Base-by-base conservation (phyloP, 2,329 filamentous ascomycete genomes). In the Fusarium sp. region DNA sequence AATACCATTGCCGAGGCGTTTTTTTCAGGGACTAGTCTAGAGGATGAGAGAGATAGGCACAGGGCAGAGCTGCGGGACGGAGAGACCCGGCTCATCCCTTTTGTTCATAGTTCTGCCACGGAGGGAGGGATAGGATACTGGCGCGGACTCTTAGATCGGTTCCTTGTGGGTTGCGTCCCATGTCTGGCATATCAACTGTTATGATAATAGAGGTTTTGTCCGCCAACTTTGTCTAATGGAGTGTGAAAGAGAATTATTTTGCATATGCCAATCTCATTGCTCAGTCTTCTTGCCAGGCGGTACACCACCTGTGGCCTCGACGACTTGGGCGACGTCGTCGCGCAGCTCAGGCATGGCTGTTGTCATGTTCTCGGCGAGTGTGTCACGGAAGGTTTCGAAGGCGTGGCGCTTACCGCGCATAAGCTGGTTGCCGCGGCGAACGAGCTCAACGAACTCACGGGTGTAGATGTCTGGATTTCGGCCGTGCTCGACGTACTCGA, bases 401-500 rank as follows among this genome's bases (percentile, higher is more conserved):
- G 91, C 91, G 77, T 83, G 81, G 81, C 87, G 85, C 85, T 93
- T 93, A 65, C 91, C 91, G 76, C 88, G 86, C 84, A 92, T 87
- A 70, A 91, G 84, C 86, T 93, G 91, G 84, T 93, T 93, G 45
- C 88, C 86, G 56, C 91, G 86, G 64, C 91, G 85, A 27, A 91
- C 91, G 62, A 91, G 86, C 88, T 93, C 91, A 78, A 93, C 91
- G 78, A 93, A 93, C 84, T 93, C 91, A 78, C 91, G 87, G 64
- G 91, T 93, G 85, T 93, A 93, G 76, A 93, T 93, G 82, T 93
- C 91, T 3, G 91, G 91, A 84, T 93, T 93, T 60, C 91, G 90
- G 52, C 91, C 91, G 79, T 90, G 89, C 81, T 93, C 91, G 77
- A 93, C 91, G 83, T 93, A 93, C 79, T 90, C 86, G 69, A 93